These are phyloP conservation scores for Ceratocystis papillata DNA, from an alignment of 2,329 filamentous ascomycete genomes.

Conservation along the genomic window DNA sequence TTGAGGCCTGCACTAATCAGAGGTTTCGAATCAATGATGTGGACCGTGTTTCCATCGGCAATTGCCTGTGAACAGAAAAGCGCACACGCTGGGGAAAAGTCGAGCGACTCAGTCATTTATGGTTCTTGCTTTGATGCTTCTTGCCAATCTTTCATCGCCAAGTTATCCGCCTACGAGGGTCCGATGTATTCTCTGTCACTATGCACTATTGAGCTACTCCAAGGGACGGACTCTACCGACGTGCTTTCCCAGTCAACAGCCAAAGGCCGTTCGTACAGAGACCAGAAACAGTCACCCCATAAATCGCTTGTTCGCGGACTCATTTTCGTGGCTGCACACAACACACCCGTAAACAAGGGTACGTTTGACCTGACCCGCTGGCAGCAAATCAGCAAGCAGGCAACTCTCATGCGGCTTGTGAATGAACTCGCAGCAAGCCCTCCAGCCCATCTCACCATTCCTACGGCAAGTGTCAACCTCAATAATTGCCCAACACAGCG, in stretches of 20 bases:
- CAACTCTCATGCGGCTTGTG: slow-evolving; percentile 13
- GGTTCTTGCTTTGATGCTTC: slow-evolving; percentile 12
- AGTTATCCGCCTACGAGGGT: slow-evolving; percentile 17
- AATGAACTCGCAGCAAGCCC: not conserved
- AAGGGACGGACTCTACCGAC: not conserved
- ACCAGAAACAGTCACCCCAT: too few species aligned
- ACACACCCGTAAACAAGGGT: slow-evolving; percentile 11
- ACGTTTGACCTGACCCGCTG: slow-evolving; percentile 15
- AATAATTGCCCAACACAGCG: not conserved
- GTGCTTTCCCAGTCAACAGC: not conserved
- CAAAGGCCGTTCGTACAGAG: not conserved
- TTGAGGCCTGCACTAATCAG: slow-evolving; percentile 4
- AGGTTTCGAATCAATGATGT: slow-evolving; percentile 21
- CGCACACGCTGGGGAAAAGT: not conserved
- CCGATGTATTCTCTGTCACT: slow-evolving; percentile 15
- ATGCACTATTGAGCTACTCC: slow-evolving; percentile 13
- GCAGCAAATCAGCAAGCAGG: slow-evolving; percentile 20
- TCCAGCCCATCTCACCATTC: not conserved
- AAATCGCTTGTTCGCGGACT: slow-evolving; percentile 1
- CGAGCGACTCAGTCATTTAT: not conserved
- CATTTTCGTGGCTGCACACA: slow-evolving; percentile 18
- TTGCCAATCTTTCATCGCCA: not conserved
- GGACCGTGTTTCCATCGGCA: slow-evolving; percentile 20
- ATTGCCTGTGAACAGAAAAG: not conserved
- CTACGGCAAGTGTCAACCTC: too few species aligned